phyloP scores from a whole-genome alignment of 768 basidiomycete genomes.

The Mycena filopes region DNA sequence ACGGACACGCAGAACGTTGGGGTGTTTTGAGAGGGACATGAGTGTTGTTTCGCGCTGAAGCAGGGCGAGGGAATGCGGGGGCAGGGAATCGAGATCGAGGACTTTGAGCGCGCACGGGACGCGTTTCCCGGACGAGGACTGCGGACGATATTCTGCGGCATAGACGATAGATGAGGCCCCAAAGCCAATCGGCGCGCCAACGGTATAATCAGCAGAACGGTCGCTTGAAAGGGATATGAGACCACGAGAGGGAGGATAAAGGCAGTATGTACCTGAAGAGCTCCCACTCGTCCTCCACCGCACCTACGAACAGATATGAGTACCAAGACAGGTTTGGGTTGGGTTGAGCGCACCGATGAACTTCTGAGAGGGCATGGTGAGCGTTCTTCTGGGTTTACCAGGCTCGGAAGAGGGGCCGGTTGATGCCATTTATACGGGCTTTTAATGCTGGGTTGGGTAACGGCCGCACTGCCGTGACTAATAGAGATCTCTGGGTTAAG shows the following conservation, averaged over 20 bases:
- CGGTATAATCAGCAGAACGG: conserved; percentile 73
- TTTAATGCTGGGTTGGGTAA: neutral
- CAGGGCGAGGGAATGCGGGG: conserved; percentile 74
- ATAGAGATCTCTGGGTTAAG: too few relatives aligned
- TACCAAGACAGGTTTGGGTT: neutral
- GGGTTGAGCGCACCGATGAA: conserved; percentile 1
- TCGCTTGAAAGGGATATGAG: conserved; percentile 58
- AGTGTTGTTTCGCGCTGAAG: conserved; percentile 88
- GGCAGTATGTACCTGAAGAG: conserved; percentile 70
- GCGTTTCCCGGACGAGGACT: conserved; percentile 40
- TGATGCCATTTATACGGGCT: neutral
- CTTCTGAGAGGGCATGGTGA: conserved; percentile 9
- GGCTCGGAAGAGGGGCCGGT: neutral
- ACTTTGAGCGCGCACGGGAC: conserved; percentile 88
- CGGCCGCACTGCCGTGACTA: too few relatives aligned
- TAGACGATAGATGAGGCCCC: conserved; percentile 95
- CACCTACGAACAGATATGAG: conserved; percentile 34
- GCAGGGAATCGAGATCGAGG: conserved; percentile 84
- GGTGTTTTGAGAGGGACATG: conserved; percentile 93
- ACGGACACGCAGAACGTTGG: conserved; percentile 92
- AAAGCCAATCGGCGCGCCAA: conserved; percentile 85
- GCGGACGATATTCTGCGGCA: conserved; percentile 70
- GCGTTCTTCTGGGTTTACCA: conserved; percentile 24
- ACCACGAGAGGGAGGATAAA: conserved; percentile 8
- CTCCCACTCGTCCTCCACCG: conserved; percentile 86